Evolutionary conservation across 768 basidiomycete species (phyloP).

Genomic region (Xanthoconium purpureum): DNA sequence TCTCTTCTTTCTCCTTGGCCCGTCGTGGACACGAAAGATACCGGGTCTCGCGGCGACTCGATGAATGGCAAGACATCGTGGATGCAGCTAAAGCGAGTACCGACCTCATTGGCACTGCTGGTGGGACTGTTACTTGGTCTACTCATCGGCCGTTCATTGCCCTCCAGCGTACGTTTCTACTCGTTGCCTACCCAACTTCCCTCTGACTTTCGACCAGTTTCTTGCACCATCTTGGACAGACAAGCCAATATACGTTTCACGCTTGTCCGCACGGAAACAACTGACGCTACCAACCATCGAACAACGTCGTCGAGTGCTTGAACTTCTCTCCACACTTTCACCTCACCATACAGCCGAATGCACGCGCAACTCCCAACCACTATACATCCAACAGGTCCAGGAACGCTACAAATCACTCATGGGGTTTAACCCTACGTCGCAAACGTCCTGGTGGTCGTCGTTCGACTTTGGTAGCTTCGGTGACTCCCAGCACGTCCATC

Average conservation of each 20-base stretch:
- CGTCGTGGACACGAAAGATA: too few species aligned
- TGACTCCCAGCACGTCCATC: conserved; percentile 37
- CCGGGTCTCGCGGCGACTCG: conserved; percentile 7
- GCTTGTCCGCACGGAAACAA: conserved; percentile 56
- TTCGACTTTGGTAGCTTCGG: conserved; percentile 47
- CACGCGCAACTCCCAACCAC: conserved; percentile 76
- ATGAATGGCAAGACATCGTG: conserved; percentile 30
- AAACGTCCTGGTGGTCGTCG: conserved; percentile 58
- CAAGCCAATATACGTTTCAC: conserved; percentile 44
- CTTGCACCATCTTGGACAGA: conserved; percentile 49
- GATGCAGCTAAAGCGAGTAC: conserved; percentile 42
- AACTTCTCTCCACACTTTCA: conserved; percentile 81
- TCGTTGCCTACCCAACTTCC: too few species aligned
- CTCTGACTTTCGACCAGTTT: conserved; percentile 16
- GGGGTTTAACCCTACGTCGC: conserved; percentile 64
- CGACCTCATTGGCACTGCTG: conserved; percentile 53
- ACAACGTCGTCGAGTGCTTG: conserved; percentile 82
- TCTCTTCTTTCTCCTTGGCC: background rate
- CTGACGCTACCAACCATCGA: conserved; percentile 75
- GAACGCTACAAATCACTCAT: conserved; percentile 84
- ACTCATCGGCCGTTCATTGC: conserved; percentile 49
- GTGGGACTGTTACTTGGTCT: conserved; percentile 64
- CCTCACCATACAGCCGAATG: conserved; percentile 94
- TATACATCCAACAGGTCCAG: conserved; percentile 79
- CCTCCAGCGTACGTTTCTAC: conserved; percentile 31